Conservation (phyloP, 1,284 basidiomycete species). For the Mrakiaceae sp. region DNA sequence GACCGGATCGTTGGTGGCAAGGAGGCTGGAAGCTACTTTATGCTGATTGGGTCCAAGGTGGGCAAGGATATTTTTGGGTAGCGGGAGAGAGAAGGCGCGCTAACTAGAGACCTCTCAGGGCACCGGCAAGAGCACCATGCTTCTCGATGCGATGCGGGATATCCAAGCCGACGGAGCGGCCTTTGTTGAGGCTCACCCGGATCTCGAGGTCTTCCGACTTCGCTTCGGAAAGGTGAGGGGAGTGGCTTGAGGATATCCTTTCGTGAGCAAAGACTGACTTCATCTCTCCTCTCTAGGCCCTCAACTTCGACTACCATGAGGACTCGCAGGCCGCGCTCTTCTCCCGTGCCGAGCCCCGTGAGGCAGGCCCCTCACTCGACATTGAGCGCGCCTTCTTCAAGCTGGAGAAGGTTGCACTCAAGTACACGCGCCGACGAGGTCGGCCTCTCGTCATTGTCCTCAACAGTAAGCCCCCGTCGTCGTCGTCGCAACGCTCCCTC, state of each 20-base stretch:
- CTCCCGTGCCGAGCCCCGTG: constrained; percentile 67
- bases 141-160: constrained; percentile 51
- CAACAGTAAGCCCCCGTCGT: constrained; percentile 36
- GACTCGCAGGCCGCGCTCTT: constrained; percentile 44
- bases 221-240: constrained; percentile 58
- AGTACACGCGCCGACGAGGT: constrained; percentile 44
- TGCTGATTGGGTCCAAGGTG: constrained; percentile 65
- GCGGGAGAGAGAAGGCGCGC: too few relatives aligned
- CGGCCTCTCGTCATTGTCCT: constrained; percentile 65
- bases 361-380: constrained; percentile 69
- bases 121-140: constrained; percentile 63
- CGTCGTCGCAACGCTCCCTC: too few relatives aligned
- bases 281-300: constrained; percentile 23
- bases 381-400: constrained; percentile 75
- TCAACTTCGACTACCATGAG: constrained; percentile 69
- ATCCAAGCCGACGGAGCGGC: constrained; percentile 54
- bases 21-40: constrained; percentile 59
- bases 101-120: constrained; percentile 32
- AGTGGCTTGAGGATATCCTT: not conserved
- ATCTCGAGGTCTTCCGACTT: constrained; percentile 63
- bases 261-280: constrained; percentile 24
- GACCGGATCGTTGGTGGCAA: constrained; percentile 64
- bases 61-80: not conserved
- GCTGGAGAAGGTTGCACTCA: constrained; percentile 71
- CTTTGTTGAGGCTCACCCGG: constrained; percentile 49